A percentile compares a stretch with the other conserved stretches of the same genome.
Evolutionary conservation across 768 basidiomycete genomes (phyloP).

Genomic region (Termitomyces titanicus): DNA sequence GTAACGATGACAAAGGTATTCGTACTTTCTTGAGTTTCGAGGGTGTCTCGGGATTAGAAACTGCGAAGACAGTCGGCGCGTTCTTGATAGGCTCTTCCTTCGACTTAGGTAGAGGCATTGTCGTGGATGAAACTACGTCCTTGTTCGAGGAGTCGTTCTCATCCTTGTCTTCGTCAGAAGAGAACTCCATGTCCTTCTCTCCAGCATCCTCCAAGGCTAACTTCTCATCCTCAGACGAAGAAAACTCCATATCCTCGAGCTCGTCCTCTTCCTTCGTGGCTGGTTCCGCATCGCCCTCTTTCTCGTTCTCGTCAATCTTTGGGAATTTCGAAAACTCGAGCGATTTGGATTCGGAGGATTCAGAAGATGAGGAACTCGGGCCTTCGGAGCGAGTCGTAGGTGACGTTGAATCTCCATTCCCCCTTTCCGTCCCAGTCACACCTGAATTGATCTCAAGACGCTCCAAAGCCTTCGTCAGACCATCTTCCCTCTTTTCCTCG

Average conservation of each 20-base stretch:
- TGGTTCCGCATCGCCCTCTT: background rate
- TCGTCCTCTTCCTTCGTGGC: background rate
- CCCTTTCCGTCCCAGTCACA: background rate
- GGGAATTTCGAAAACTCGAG: background rate
- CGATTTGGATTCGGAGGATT: too few species aligned
- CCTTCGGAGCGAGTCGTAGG: background rate
- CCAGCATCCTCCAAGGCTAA: background rate
- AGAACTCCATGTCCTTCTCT: conserved; percentile 9
- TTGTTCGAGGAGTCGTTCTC: background rate
- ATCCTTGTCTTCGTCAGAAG: background rate
- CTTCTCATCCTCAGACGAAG: background rate
- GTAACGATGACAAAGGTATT: background rate
- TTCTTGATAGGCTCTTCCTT: background rate
- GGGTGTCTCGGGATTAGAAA: background rate
- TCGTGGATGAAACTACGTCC: background rate
- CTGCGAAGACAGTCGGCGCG: too few species aligned
- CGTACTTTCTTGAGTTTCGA: background rate
- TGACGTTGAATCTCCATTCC: background rate
- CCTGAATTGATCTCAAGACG: background rate
- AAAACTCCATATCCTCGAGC: conserved; percentile 5
- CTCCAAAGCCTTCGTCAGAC: background rate
- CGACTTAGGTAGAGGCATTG: background rate
- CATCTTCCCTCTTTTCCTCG: background rate
- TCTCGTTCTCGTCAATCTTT: background rate
- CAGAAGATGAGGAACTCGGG: background rate